Percentiles rank a stretch among this genome's conserved stretches.
Evolutionary conservation across 176 grass and related monocot genomes (phyloP).

Genomic region (Thalia dealbata): DNA sequence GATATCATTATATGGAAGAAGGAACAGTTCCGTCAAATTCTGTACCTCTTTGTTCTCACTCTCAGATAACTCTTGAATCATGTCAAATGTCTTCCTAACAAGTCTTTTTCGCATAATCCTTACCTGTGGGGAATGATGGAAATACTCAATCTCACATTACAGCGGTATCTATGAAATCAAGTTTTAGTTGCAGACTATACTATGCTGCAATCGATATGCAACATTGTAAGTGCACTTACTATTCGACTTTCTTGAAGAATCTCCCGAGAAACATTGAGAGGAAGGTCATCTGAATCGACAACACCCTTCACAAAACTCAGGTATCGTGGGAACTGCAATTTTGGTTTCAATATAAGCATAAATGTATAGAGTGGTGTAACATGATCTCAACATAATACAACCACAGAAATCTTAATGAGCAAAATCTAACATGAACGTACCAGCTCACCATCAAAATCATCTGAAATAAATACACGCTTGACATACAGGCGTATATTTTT

Average conservation of each 20-base stretch:
- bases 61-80: slow-evolving; percentile 84
- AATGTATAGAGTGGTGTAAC: background rate
- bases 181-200: background rate
- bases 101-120: slow-evolving; percentile 94
- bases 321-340: slow-evolving; percentile 73
- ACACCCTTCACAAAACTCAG: slow-evolving; percentile 95
- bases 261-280: slow-evolving; percentile 91
- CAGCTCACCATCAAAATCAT: slow-evolving; percentile 88
- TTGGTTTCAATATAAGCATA: slow-evolving; percentile 16
- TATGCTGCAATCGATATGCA: background rate
- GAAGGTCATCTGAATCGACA: slow-evolving; percentile 82
- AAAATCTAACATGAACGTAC: slow-evolving; percentile 20
- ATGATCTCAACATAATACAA: background rate
- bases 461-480: slow-evolving; percentile 88
- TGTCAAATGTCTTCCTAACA: slow-evolving; percentile 93
- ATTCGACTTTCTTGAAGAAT: slow-evolving; percentile 94
- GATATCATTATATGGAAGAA: background rate
- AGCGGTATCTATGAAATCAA: background rate
- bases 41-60: slow-evolving; percentile 62
- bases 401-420: background rate
- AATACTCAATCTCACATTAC: background rate
- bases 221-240: slow-evolving; percentile 57
- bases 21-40: background rate
- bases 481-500: slow-evolving; percentile 90
- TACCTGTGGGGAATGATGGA: slow-evolving; percentile 30